Evolutionary conservation across 108 stramenopile genomes (phyloP).

Genomic region (Phaeodactylum tricornutum): DNA sequence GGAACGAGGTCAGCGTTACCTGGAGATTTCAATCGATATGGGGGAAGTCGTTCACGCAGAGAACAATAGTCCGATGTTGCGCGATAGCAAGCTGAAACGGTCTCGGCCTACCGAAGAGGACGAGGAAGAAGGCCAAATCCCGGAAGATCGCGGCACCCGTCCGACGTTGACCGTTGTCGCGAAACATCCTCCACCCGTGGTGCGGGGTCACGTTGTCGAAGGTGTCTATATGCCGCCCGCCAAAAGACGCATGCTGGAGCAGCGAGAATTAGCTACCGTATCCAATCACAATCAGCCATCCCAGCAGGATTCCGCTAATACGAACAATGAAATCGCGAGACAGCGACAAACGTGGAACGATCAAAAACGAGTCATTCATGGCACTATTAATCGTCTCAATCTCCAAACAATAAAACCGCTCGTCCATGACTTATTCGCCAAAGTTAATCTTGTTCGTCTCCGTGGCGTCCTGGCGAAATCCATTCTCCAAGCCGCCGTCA

Average conservation of each 20-base stretch:
- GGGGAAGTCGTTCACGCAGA: too few relatives aligned
- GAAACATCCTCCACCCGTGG: too few relatives aligned
- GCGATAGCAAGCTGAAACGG: too few relatives aligned
- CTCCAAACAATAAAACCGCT: conserved; percentile 85
- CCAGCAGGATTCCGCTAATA: conserved; percentile 14
- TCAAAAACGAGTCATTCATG: conserved; percentile 90
- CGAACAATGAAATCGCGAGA: neutral
- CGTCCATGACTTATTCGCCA: conserved; percentile 80
- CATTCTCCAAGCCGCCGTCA: conserved; percentile 80
- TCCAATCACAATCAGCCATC: conserved; percentile 1
- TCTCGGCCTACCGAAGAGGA: too few relatives aligned
- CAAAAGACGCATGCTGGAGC: conserved; percentile 33
- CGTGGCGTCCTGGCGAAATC: conserved; percentile 85
- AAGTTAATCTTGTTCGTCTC: conserved; percentile 91
- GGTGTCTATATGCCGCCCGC: conserved; percentile 46
- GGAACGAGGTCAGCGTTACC: too few relatives aligned
- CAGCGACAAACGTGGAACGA: conserved; percentile 87
- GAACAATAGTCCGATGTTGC: too few relatives aligned
- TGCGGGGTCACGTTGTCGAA: too few relatives aligned
- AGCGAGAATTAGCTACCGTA: too few relatives aligned
- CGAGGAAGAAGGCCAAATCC: too few relatives aligned
- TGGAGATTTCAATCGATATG: too few relatives aligned
- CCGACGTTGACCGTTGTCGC: too few relatives aligned
- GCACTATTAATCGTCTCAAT: conserved; percentile 94
- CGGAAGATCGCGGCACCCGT: too few relatives aligned